Evolutionary conservation across 495 filamentous ascomycete species (phyloP), one percentile per base, ranked within the genome.

Genomic region (Hypoxylon fragiforme): DNA sequence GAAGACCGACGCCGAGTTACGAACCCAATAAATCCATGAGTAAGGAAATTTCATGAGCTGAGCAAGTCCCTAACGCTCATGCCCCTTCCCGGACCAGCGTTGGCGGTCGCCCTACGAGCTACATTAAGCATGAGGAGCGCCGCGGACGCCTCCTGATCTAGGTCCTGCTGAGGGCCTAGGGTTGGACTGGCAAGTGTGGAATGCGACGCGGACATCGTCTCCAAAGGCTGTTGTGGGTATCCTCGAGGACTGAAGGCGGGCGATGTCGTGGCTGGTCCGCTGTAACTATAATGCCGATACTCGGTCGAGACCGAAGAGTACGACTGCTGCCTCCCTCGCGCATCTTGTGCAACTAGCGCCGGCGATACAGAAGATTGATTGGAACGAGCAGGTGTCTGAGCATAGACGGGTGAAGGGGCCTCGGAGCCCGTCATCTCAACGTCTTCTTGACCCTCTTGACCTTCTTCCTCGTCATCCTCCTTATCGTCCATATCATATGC

Each of bases 51-150:
- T 77, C 59, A 85, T 31, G 85, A 81, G 48, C 83, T 91, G 36
- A 95, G 74, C 46, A 94, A 69, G 71, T 95, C 90, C 48, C 78
- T 83, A 1, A 92, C 90, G 65, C 89, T 92, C 83, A 92, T 89
- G 0, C 87, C 84, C 56, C 80, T 57, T 12, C 63, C 57, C 22
- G 47, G 18, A 1, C 56, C 38, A n/a, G 24, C 45, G 11, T 52
- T 65, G 20, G 46, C 43, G 21, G 36, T 64, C 24, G 66, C 62
- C 13, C 87, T 72, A 13, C 85, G 75, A 59, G 89, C 88, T 46
- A 78, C 80, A 43, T 89, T 91, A 37, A 95, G 69, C 84, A 94
- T 87, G 36, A 95, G 70, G 57, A 95, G 70, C 1, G 89, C 89
- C 13, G 87, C 84, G 1, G 88, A 91, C 0, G 86, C 90, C 66